Percentiles rank a stretch among this genome's conserved stretches.
Evolutionary conservation across 192 early-diverging fungal genomes (phyloP).

Genomic region (Coemansia sp.): DNA sequence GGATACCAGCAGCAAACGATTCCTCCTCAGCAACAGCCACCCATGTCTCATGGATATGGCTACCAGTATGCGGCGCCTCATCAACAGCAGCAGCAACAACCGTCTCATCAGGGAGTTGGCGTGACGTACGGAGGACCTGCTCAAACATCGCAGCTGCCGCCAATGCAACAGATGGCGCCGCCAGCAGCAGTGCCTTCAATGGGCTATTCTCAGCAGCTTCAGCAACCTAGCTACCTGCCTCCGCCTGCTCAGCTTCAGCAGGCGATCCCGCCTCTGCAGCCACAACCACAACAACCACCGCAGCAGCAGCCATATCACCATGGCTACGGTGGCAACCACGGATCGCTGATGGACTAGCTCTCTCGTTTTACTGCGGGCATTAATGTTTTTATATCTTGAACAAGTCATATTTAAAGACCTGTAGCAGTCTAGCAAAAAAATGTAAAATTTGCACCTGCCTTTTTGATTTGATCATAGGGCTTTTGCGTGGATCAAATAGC

Average conservation of each 20-base stretch:
- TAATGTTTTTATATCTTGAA: not conserved
- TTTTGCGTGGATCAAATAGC: no score
- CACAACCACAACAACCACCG: conserved; percentile 11
- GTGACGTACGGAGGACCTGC: conserved; percentile 18
- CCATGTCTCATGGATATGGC: conserved; percentile 24
- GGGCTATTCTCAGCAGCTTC: conserved; percentile 19
- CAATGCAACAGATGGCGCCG: conserved; percentile 16
- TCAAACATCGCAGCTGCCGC: conserved; percentile 21
- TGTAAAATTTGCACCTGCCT: no score
- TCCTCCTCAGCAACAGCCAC: conserved; percentile 21
- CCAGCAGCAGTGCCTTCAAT: conserved; percentile 12
- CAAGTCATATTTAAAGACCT: no score
- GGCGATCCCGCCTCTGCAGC: conserved; percentile 1
- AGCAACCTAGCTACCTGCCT: conserved; percentile 14
- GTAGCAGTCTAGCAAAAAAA: no score
- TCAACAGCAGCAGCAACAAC: conserved; percentile 19
- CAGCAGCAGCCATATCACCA: conserved; percentile 42
- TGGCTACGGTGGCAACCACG: conserved; percentile 48
- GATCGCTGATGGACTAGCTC: conserved; percentile 43
- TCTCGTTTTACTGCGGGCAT: not conserved
- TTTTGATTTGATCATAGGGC: no score
- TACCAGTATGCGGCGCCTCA: conserved; percentile 27
- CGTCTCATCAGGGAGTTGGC: conserved; percentile 8
- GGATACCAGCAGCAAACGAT: conserved; percentile 4
- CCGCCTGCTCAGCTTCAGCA: conserved; percentile 16